Conservation (phyloP, 495 filamentous ascomycete species). For the Xylaria bambusicola region DNA sequence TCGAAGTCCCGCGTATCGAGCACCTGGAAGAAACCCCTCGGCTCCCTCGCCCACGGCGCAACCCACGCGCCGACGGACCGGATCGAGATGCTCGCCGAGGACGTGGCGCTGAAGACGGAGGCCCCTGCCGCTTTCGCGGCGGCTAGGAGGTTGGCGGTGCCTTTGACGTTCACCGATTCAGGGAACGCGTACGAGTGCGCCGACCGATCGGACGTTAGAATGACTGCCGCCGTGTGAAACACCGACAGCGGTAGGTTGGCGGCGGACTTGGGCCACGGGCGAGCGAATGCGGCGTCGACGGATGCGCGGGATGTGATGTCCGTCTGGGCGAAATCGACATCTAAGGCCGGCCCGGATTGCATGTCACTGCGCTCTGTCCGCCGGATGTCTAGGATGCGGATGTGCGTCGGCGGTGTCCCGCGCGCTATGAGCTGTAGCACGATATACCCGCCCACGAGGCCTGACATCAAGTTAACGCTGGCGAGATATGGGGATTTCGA, state of each 20-base stretch:
- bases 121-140: conserved; percentile 51
- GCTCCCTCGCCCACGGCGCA: conserved; percentile 47
- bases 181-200: conserved; percentile 38
- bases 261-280: conserved; percentile 37
- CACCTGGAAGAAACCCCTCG: conserved; percentile 48
- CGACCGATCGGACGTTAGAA: conserved; percentile 46
- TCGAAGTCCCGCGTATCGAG: conserved; percentile 48
- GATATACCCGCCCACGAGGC: conserved; percentile 47
- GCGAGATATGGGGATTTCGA: too few relatives aligned
- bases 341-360: conserved; percentile 27
- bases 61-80: conserved; percentile 52
- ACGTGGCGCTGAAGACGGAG: conserved; percentile 60
- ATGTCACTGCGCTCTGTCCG: conserved; percentile 40
- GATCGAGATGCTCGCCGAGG: conserved; percentile 55
- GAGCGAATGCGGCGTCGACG: conserved; percentile 37
- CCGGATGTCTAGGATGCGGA: conserved; percentile 47
- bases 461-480: conserved; percentile 26
- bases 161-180: conserved; percentile 56
- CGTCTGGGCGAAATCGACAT: conserved; percentile 42
- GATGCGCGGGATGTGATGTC: conserved; percentile 43
- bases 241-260: conserved; percentile 42
- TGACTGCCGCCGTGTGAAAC: conserved; percentile 49
- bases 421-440: conserved; percentile 47
- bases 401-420: conserved; percentile 39
- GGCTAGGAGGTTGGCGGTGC: conserved; percentile 59